phyloP scores from a whole-genome alignment of 495 filamentous ascomycete species.

The Hyaloscypha variabilis region DNA sequence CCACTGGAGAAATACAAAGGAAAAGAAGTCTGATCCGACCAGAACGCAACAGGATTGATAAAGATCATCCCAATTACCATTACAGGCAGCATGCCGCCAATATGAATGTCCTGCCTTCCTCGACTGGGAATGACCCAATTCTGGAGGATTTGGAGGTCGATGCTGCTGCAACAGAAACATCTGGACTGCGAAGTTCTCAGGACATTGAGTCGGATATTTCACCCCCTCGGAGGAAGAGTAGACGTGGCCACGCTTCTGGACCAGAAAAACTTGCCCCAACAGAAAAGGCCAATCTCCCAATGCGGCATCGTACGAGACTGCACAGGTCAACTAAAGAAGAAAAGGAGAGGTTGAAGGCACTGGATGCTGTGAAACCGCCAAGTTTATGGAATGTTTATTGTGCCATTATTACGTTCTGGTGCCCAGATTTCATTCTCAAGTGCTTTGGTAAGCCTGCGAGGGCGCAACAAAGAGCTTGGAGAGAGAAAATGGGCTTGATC shows the following conservation, averaged over 20 bases:
- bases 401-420: constrained; percentile 91
- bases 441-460: constrained; percentile 89
- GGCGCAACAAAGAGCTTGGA: constrained; percentile 91
- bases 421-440: constrained; percentile 77
- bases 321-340: constrained; percentile 59
- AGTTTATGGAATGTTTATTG: constrained; percentile 97
- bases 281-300: constrained; percentile 22
- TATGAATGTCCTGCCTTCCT: constrained; percentile 85
- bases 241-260: constrained; percentile 34
- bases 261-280: constrained; percentile 29
- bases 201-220: constrained; percentile 39
- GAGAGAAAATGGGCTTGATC: constrained; percentile 97
- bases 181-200: constrained; percentile 26
- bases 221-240: constrained; percentile 47
- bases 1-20: constrained; percentile 53
- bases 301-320: constrained; percentile 39
- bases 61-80: constrained; percentile 89
- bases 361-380: constrained; percentile 73
- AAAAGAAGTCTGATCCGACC: constrained; percentile 88
- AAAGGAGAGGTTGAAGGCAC: constrained; percentile 55
- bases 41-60: constrained; percentile 79
- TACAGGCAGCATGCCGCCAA: constrained; percentile 90
- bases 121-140: constrained; percentile 88
- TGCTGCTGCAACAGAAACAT: constrained; percentile 27
- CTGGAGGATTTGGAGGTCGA: constrained; percentile 64